A percentile compares a stretch with the other conserved stretches of the same genome.
Conservation (phyloP, 164 flowering plant species). For the Piper longum region DNA sequence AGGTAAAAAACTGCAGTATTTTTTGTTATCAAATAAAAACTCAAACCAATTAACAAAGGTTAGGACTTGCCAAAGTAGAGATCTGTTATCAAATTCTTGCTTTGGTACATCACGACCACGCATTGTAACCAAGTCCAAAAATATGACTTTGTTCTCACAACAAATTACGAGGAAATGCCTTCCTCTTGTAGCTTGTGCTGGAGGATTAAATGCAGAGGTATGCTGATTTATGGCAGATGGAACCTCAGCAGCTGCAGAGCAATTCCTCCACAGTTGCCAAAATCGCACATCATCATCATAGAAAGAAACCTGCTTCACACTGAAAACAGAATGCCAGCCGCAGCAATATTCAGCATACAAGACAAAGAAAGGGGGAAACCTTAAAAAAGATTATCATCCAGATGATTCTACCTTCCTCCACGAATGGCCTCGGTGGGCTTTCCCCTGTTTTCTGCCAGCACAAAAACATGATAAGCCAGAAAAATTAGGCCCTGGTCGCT, state of each 20-base stretch:
- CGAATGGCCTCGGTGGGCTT: constrained; percentile 95
- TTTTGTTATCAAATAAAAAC: neutral
- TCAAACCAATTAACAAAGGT: neutral
- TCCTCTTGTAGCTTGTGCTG: constrained; percentile 87
- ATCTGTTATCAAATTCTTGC: constrained; percentile 88
- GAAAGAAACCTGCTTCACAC: constrained; percentile 96
- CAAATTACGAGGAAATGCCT: constrained; percentile 97
- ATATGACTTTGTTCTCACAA: constrained; percentile 94
- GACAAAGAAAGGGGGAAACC: neutral
- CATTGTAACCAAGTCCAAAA: constrained; percentile 96
- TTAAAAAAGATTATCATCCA: constrained; percentile 3
- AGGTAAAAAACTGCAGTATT: no score
- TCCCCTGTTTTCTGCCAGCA: constrained; percentile 50
- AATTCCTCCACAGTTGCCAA: constrained; percentile 95
- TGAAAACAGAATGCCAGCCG: constrained; percentile 14
- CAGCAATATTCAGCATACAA: constrained; percentile 5
- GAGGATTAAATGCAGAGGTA: constrained; percentile 57
- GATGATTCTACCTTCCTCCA: constrained; percentile 77
- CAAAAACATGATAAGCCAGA: constrained; percentile 1
- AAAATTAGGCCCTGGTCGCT: neutral
- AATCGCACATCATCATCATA: constrained; percentile 90
- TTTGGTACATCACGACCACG: constrained; percentile 98
- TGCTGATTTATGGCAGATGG: constrained; percentile 68
- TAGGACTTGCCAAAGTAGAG: constrained; percentile 72
- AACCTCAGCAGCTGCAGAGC: constrained; percentile 92